Conservation (phyloP, 2,329 filamentous ascomycete genomes). For the Fusarium nanum region DNA sequence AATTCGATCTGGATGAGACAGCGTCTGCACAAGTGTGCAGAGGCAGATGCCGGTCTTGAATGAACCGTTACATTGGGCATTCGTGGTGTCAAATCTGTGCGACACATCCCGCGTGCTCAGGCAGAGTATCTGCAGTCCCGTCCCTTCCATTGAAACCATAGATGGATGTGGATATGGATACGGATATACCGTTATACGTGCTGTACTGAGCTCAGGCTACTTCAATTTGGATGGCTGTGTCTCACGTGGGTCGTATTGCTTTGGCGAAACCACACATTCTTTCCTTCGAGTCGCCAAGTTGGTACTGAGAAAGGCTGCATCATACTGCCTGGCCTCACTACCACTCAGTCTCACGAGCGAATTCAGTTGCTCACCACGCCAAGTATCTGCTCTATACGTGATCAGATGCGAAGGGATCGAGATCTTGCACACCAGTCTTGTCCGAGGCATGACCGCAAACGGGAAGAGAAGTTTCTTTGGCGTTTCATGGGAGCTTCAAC, state of each 20-base stretch:
- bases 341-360: neutral
- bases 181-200: constrained; percentile 5
- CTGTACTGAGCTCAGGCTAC: neutral
- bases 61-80: constrained; percentile 29
- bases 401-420: neutral
- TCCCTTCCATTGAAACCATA: constrained; percentile 7
- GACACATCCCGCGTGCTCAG: constrained; percentile 32
- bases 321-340: neutral
- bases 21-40: constrained; percentile 44
- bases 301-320: neutral
- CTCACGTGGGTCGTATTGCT: neutral
- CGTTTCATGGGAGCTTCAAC: constrained; percentile 7
- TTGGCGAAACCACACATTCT: neutral
- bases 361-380: neutral
- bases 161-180: constrained; percentile 17
- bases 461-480: neutral
- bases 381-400: neutral
- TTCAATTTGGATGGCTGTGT: constrained; percentile 8
- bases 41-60: constrained; percentile 19
- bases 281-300: neutral
- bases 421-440: neutral
- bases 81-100: constrained; percentile 35
- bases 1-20: constrained; percentile 38
- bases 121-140: constrained; percentile 11
- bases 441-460: neutral